Evolutionary conservation across 768 basidiomycete species (phyloP).

Genomic region (Plicaturopsis crispa): DNA sequence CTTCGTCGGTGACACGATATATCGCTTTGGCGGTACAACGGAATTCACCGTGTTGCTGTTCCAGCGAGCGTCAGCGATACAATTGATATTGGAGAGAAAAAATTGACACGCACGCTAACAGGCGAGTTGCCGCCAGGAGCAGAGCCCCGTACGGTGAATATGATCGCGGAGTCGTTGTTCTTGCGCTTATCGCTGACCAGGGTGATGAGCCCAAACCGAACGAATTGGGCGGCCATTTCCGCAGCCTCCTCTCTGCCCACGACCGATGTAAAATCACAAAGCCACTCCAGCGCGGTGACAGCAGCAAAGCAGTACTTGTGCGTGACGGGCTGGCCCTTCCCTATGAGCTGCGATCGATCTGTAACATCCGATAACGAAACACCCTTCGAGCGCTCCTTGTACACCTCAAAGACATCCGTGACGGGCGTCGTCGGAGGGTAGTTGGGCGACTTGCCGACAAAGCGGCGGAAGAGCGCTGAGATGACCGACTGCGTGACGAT

Average conservation of each 20-base stretch:
- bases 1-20: slow-evolving; percentile 92
- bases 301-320: slow-evolving; percentile 82
- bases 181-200: slow-evolving; percentile 89
- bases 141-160: slow-evolving; percentile 84
- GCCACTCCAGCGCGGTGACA: slow-evolving; percentile 88
- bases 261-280: slow-evolving; percentile 94
- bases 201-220: slow-evolving; percentile 84
- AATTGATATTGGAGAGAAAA: slow-evolving; percentile 4
- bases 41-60: slow-evolving; percentile 89
- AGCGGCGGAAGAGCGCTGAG: slow-evolving; percentile 92
- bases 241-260: slow-evolving; percentile 94
- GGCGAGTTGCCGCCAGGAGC: slow-evolving; percentile 69
- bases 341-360: slow-evolving; percentile 52
- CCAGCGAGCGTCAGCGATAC: slow-evolving; percentile 10
- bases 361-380: slow-evolving; percentile 63
- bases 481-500: slow-evolving; percentile 92
- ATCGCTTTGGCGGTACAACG: slow-evolving; percentile 93
- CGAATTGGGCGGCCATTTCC: slow-evolving; percentile 97
- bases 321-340: slow-evolving; percentile 32
- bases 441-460: slow-evolving; percentile 84
- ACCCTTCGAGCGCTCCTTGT: slow-evolving; percentile 74
- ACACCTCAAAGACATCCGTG: slow-evolving; percentile 59
- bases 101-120: slow-evolving; percentile 48
- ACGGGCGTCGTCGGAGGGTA: slow-evolving; percentile 46
- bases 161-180: slow-evolving; percentile 87